Evolutionary conservation across 345 rosid species (phyloP).

Genomic region (Bruguiera sexangula): DNA sequence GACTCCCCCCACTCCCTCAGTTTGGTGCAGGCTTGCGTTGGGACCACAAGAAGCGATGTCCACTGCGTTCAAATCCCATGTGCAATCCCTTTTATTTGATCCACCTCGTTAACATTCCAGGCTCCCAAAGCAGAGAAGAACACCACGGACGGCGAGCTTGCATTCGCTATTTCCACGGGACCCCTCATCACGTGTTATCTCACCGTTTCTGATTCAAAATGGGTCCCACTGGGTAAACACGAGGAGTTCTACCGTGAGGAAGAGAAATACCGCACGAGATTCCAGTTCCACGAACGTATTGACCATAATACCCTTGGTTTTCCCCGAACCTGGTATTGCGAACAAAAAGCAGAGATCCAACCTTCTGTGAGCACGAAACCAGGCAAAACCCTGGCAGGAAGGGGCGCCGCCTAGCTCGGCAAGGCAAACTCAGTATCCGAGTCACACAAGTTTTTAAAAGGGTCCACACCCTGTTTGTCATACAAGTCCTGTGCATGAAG

Average conservation of each 20-base stretch:
- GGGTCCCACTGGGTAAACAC: slow-evolving; percentile 2
- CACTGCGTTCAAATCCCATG: not conserved
- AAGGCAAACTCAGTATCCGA: slow-evolving; percentile 32
- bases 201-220: not conserved
- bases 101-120: not conserved
- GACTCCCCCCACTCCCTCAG: not conserved
- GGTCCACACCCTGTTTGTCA: slow-evolving; percentile 17
- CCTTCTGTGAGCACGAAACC: not conserved
- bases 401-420: slow-evolving; percentile 31
- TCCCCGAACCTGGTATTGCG: not conserved
- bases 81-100: not conserved
- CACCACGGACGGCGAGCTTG: not conserved
- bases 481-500: slow-evolving; percentile 22
- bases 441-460: slow-evolving; percentile 25
- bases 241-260: not conserved
- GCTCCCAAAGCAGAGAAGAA: slow-evolving; percentile 18
- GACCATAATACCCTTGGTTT: slow-evolving; percentile 13
- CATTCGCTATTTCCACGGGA: too few relatives aligned
- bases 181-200: not conserved
- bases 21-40: slow-evolving; percentile 7
- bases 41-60: slow-evolving; percentile 13
- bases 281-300: slow-evolving; percentile 15
- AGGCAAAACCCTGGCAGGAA: slow-evolving; percentile 42
- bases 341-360: rapidly evolving
- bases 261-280: slow-evolving; percentile 8